Conservation (phyloP, 2,329 filamentous ascomycete genomes). For the Aspergillus sclerotialis region DNA sequence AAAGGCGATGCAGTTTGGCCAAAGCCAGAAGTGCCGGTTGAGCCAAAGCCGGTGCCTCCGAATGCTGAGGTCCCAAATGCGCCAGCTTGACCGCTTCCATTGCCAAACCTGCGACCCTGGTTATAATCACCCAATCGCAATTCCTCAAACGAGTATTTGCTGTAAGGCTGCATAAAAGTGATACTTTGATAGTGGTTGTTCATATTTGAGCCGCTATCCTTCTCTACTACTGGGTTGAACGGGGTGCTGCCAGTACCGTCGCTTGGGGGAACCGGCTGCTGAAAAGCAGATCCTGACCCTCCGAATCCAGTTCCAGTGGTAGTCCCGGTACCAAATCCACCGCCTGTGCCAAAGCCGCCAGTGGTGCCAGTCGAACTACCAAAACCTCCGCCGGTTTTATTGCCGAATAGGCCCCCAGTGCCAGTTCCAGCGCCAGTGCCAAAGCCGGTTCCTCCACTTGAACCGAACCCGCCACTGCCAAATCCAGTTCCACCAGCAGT, state of each 20-base stretch:
- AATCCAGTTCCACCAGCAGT: slow-evolving; percentile 17
- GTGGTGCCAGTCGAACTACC: slow-evolving; percentile 14
- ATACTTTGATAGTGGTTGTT: slow-evolving; percentile 45
- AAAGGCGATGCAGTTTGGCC: neutral
- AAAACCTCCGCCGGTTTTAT: slow-evolving; percentile 14
- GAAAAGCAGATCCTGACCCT: slow-evolving; percentile 36
- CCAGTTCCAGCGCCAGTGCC: slow-evolving; percentile 24
- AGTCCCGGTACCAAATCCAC: slow-evolving; percentile 18
- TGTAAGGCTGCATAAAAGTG: slow-evolving; percentile 45
- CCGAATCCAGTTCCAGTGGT: slow-evolving; percentile 33
- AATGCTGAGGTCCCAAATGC: slow-evolving; percentile 69
- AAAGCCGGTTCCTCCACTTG: slow-evolving; percentile 21
- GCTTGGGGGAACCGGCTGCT: slow-evolving; percentile 31
- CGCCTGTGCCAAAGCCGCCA: slow-evolving; percentile 22
- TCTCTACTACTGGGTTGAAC: slow-evolving; percentile 40
- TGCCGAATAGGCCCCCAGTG: slow-evolving; percentile 11
- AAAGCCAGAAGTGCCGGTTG: neutral
- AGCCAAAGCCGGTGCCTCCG: slow-evolving; percentile 39
- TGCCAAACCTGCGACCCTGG: slow-evolving; percentile 77
- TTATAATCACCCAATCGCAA: slow-evolving; percentile 79
- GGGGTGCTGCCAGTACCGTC: slow-evolving; percentile 41
- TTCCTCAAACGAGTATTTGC: slow-evolving; percentile 83
- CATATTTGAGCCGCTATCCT: slow-evolving; percentile 31
- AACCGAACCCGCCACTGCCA: slow-evolving; percentile 13
- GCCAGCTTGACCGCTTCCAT: slow-evolving; percentile 69